These are phyloP conservation scores for Conoideocrella luteorostrata DNA, from an alignment of 2,329 filamentous ascomycete species.

Conservation along the genomic window DNA sequence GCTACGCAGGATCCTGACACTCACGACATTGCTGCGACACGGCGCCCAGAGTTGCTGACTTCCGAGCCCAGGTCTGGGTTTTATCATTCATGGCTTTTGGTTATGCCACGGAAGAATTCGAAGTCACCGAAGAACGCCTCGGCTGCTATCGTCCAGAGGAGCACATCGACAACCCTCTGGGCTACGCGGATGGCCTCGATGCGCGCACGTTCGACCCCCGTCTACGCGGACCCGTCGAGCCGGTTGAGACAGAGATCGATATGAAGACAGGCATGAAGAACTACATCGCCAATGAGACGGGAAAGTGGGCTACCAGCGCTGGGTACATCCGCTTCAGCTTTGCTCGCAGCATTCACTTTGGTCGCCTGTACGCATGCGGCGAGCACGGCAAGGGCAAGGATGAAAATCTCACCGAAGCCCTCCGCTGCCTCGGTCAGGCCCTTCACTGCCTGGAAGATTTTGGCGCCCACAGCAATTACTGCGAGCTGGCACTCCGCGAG, in stretches of 20 bases:
- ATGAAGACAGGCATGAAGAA: constrained; percentile 92
- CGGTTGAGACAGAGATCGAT: constrained; percentile 67
- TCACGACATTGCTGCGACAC: neutral
- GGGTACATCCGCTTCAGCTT: constrained; percentile 78
- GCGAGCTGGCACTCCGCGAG: constrained; percentile 69
- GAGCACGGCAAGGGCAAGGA: constrained; percentile 56
- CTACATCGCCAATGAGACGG: constrained; percentile 88
- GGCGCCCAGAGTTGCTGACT: constrained; percentile 8
- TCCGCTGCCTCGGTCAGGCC: constrained; percentile 69
- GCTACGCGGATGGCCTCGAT: constrained; percentile 81
- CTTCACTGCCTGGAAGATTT: constrained; percentile 75
- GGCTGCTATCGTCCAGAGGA: constrained; percentile 76
- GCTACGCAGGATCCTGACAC: too few species aligned
- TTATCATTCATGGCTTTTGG: constrained; percentile 76
- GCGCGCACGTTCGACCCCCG: constrained; percentile 76
- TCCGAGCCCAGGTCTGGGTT: constrained; percentile 61
- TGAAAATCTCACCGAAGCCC: constrained; percentile 71
- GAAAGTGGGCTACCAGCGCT: constrained; percentile 82
- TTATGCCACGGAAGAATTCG: constrained; percentile 80
- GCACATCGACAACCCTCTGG: constrained; percentile 71
- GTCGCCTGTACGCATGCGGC: constrained; percentile 66
- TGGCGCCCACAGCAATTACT: constrained; percentile 78
- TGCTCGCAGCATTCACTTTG: constrained; percentile 68
- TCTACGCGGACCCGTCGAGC: constrained; percentile 71
- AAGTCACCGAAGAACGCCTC: constrained; percentile 73